Evolutionary conservation across 805 yeast species (phyloP), one percentile per base, ranked within the genome.

Genomic region (Monosporozyma aerobia): DNA sequence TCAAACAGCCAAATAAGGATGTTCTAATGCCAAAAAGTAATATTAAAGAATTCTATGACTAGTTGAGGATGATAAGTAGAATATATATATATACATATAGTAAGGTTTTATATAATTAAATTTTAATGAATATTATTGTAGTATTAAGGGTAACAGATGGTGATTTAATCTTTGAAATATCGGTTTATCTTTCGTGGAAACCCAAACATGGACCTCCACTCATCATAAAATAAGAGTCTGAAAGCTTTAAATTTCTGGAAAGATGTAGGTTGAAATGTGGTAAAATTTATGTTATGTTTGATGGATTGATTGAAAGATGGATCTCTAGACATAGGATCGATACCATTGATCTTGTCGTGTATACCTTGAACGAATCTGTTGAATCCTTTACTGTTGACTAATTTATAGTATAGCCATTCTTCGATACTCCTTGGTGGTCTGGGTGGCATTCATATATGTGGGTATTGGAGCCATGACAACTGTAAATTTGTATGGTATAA

Each of bases 291-390:
- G 30, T 50, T 57, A n/a, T 59, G 55, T 2, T 59, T 52, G 7
- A 50, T 53, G 10, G 48, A 52, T 51, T 46, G 45, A 35, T 51
- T 48, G 43, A 32, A 49, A 23, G 25, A 14, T 22, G 45, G 41
- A 29, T 46, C 47, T 44, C 49, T 47, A 14, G 78, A 77, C 13
- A 57, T 51, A 33, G 77, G 73, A 2, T 81, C 79, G 5, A 74
- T 68, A 2, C 84, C 77, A 60, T 86, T 86, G 35, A 86, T 75
- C 53, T 74, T 75, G 41, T 85, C 84, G 61, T 85, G 85, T 1
- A 86, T 70, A 11, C 72, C 69, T 41, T 80, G 70, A 3, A 85
- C 95, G 71, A 83, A 79, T 29, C 77, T 69, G 58, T 84, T 80
- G 59, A 86, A 86, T 0, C 77, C 71, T 2, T 75, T 77, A 10